These are phyloP conservation scores for Acacia melanoxylon DNA, from an alignment of 306 rosid species.

Conservation along the genomic window DNA sequence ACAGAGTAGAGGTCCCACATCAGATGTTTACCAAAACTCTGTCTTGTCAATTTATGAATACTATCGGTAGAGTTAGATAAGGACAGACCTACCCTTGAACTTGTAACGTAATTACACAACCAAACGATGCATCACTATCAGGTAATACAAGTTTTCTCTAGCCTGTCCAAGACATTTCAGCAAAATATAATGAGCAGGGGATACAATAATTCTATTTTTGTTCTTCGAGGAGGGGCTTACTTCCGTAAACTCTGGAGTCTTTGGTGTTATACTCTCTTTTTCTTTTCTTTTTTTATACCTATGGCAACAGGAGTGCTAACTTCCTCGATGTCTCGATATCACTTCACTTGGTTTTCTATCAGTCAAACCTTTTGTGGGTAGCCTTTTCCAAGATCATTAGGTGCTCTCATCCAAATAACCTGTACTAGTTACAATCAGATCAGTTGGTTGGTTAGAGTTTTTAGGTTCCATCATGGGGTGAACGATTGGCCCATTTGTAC, in stretches of 20 bases:
- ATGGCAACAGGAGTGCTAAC: too few species aligned
- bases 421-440: neutral
- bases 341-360: too few species aligned
- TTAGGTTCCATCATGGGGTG: neutral
- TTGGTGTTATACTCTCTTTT: neutral
- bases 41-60: neutral
- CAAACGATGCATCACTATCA: conserved; percentile 11
- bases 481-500: conserved; percentile 7
- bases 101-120: conserved; percentile 17
- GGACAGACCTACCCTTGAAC: conserved; percentile 14
- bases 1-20: neutral
- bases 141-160: neutral
- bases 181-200: neutral
- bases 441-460: neutral
- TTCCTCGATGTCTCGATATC: too few species aligned
- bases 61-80: neutral
- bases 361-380: too few species aligned
- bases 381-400: too few species aligned
- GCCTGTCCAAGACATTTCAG: neutral
- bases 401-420: too few species aligned
- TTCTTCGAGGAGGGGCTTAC: neutral
- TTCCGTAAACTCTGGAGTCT: neutral
- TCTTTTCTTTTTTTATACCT: too few species aligned
- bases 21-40: neutral
- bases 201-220: neutral